A percentile compares a stretch with the other conserved stretches of the same genome.
These are phyloP conservation scores for Telfairia occidentalis DNA, from an alignment of 331 rosid species.

Conservation along the genomic window DNA sequence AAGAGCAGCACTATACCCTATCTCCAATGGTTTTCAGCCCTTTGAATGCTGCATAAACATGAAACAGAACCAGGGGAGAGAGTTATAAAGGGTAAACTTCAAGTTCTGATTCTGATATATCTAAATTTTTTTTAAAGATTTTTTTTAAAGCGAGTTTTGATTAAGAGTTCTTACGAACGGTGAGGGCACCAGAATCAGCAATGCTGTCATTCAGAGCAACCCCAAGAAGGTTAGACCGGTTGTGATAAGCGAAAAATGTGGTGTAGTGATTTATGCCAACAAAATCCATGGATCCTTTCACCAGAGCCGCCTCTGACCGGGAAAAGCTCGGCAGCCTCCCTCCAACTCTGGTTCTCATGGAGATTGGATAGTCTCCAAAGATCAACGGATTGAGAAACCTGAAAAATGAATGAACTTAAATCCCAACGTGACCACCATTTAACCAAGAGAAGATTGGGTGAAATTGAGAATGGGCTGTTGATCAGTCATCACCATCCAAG, in stretches of 20 bases:
- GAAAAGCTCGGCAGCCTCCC: constrained; percentile 62
- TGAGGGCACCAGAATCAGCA: constrained; percentile 57
- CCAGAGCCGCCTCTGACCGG: constrained; percentile 32
- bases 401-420: not conserved
- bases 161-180: constrained; percentile 58
- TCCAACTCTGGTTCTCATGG: constrained; percentile 72
- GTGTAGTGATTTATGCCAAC: constrained; percentile 95
- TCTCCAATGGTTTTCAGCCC: constrained; percentile 48
- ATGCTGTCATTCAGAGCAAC: constrained; percentile 30
- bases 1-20: constrained; percentile 29
- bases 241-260: constrained; percentile 48
- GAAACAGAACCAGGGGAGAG: not conserved
- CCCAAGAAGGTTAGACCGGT: constrained; percentile 17
- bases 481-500: constrained; percentile 67
- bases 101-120: not conserved
- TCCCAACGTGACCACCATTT: not conserved
- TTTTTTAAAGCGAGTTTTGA: no score
- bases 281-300: constrained; percentile 79
- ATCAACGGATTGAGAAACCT: constrained; percentile 89
- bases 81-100: not conserved
- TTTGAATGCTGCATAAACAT: constrained; percentile 50
- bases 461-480: not conserved
- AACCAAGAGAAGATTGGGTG: not conserved
- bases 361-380: constrained; percentile 74
- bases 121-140: no score